Base-by-base conservation (phyloP, 2,329 filamentous ascomycete genomes). In the Capronia epimyces region DNA sequence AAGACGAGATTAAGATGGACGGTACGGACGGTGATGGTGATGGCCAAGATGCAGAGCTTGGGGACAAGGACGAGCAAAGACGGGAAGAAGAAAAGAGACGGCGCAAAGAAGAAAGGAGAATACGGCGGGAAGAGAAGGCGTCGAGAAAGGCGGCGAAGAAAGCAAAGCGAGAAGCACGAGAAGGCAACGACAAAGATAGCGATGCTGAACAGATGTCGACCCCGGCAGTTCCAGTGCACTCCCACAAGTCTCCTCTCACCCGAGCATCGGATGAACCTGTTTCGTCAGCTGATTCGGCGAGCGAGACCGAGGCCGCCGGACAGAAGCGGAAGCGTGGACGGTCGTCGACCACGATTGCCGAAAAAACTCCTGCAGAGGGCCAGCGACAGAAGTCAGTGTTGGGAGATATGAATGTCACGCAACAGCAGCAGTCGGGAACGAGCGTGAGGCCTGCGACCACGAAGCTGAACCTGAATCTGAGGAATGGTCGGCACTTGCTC, bases 401-500 rank as follows among this genome's bases (percentile, higher is more conserved):
- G 31, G 20, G 9, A 8, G 36, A 39, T 5, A 18, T 7, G 16
- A 3, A 20, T 4, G 15, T 6, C 20, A 5, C 13, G 36, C 29
- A 43, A 34, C 27, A 36, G 36, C 46, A 41, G 16, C 22, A 9
- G 27, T 36, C 20, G 25, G 32, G 12, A 44, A 29, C 15, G 34
- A 20, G 15, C 13, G 34, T 20, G 18, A 18, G 20, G 34, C 15
- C 15, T 13, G 13, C 34, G 15, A 5, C 43, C 6, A n/a, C 20
- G 21, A 15, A 16, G 18, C 15, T 16, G n/a, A 42, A 25, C n/a
- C 4, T 43, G 41, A 53, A 31, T 12, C 40, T 49, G 22, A 39
- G 29, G 53, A 74, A 77, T 21, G 81, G 78, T 43, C 79, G 89
- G 57, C 87, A 90, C 66, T 79, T 86, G 48, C 81, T 90, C 41